A percentile compares a stretch with the other conserved stretches of the same genome.
Evolutionary conservation across 768 basidiomycete species (phyloP).

Genomic region (Leccinellum luteum): DNA sequence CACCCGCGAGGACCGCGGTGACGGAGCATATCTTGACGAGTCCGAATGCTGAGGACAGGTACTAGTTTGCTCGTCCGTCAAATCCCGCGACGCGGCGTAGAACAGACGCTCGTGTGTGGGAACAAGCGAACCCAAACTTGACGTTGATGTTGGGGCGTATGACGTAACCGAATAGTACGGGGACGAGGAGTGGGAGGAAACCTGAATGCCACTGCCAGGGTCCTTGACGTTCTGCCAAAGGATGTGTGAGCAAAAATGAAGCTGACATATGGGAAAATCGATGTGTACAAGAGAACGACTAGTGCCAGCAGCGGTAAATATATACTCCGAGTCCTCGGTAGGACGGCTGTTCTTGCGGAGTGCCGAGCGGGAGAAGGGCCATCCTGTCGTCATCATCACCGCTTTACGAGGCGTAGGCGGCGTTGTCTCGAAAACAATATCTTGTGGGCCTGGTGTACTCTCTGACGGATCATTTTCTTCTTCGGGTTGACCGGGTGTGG

Average conservation of each 20-base stretch:
- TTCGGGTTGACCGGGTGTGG: slow-evolving; percentile 6
- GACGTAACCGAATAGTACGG: slow-evolving; percentile 16
- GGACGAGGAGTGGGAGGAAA: slow-evolving; percentile 1
- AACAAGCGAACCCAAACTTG: slow-evolving; percentile 30
- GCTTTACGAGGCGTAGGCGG: slow-evolving; percentile 24
- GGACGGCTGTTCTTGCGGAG: slow-evolving; percentile 19
- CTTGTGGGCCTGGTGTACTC: neutral
- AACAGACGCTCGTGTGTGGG: slow-evolving; percentile 27
- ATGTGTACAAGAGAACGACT: slow-evolving; percentile 15
- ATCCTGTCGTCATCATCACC: slow-evolving; percentile 13
- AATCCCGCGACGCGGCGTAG: slow-evolving; percentile 10
- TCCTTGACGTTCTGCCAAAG: slow-evolving; percentile 6
- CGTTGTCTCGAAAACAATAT: slow-evolving; percentile 10
- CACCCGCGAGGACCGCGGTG: neutral
- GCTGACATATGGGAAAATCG: neutral
- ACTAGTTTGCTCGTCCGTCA: slow-evolving; percentile 1
- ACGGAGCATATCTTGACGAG: neutral
- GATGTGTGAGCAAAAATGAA: slow-evolving; percentile 2
- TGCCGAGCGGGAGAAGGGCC: slow-evolving; percentile 29
- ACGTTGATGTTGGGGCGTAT: slow-evolving; percentile 24
- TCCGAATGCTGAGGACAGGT: neutral
- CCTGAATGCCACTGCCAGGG: slow-evolving; percentile 2
- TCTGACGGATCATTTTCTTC: slow-evolving; percentile 6
- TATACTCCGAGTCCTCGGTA: slow-evolving; percentile 3
- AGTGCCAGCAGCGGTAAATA: neutral